Evolutionary conservation across 108 stramenopile genomes (phyloP).

Genomic region (Cyclostephanos tholiformis): DNA sequence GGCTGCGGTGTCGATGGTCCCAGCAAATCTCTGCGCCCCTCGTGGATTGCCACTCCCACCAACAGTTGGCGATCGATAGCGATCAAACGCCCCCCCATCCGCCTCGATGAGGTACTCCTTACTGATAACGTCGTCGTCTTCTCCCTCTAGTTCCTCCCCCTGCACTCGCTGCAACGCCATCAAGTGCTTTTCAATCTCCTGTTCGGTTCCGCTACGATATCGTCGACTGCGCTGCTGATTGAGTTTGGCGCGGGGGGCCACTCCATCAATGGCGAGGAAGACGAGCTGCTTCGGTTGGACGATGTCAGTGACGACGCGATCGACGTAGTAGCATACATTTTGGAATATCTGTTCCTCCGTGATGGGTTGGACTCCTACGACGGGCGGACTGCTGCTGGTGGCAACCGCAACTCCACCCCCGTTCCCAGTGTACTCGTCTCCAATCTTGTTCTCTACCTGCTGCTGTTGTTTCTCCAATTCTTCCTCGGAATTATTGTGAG

Average conservation of each 20-base stretch:
- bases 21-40: slow-evolving; percentile 42
- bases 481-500: slow-evolving; percentile 89
- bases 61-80: slow-evolving; percentile 19
- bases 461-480: slow-evolving; percentile 42
- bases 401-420: slow-evolving; percentile 19
- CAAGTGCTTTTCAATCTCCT: slow-evolving; percentile 81
- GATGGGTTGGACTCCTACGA: slow-evolving; percentile 25
- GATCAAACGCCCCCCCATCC: slow-evolving; percentile 43
- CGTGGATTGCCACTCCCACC: not conserved
- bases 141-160: slow-evolving; percentile 33
- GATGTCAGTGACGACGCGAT: slow-evolving; percentile 90
- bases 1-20: slow-evolving; percentile 42
- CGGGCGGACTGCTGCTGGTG: slow-evolving; percentile 1
- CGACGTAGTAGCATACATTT: slow-evolving; percentile 87
- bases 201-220: slow-evolving; percentile 90
- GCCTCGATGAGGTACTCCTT: slow-evolving; percentile 43
- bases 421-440: slow-evolving; percentile 14
- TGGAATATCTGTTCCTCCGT: slow-evolving; percentile 75
- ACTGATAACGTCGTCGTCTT: slow-evolving; percentile 34
- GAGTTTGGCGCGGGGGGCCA: slow-evolving; percentile 97
- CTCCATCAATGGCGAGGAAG: slow-evolving; percentile 97
- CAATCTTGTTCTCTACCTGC: slow-evolving; percentile 10
- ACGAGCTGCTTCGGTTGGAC: slow-evolving; percentile 88
- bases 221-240: slow-evolving; percentile 98
- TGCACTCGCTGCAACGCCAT: slow-evolving; percentile 58